phyloP scores from a whole-genome alignment of 331 rosid genomes.

The Phaseolus coccineus region DNA sequence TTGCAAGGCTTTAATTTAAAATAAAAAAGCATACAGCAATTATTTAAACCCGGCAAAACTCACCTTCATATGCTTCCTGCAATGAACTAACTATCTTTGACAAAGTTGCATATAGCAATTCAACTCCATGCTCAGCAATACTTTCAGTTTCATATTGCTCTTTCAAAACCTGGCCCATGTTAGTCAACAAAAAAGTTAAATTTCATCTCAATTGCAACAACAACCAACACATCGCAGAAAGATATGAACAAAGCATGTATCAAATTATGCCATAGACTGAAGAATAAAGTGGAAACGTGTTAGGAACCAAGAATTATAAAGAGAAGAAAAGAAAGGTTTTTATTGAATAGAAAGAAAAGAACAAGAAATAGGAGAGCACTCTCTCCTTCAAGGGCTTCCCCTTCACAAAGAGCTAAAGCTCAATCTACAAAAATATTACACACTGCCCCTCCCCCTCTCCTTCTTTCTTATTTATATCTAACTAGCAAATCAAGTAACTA shows the following conservation, averaged over 20 bases:
- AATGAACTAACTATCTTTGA: slow-evolving; percentile 68
- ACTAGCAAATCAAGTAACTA: too few species aligned
- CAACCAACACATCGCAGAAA: slow-evolving; percentile 20
- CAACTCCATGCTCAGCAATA: slow-evolving; percentile 65
- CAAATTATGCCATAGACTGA: neutral
- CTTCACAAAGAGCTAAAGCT: too few species aligned
- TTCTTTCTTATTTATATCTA: too few species aligned
- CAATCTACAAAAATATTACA: too few species aligned
- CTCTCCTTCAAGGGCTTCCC: too few species aligned
- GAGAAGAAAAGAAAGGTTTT: too few species aligned
- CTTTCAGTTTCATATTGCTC: slow-evolving; percentile 68
- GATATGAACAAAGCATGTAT: neutral
- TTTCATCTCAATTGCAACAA: slow-evolving; percentile 15
- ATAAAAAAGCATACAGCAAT: slow-evolving; percentile 6
- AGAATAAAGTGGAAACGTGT: neutral
- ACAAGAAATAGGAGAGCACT: too few species aligned
- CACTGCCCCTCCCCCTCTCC: too few species aligned
- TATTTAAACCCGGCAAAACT: slow-evolving; percentile 41
- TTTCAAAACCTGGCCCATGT: slow-evolving; percentile 64
- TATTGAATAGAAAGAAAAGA: too few species aligned
- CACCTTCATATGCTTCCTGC: slow-evolving; percentile 79
- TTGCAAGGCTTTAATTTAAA: slow-evolving; percentile 24
- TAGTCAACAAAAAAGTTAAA: slow-evolving; percentile 30
- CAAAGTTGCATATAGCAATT: slow-evolving; percentile 66
- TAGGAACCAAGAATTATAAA: too few species aligned